A percentile compares a stretch with the other conserved stretches of the same genome.
phyloP scores from a whole-genome alignment of 2,329 filamentous ascomycete genomes.

The Alternaria alternata region DNA sequence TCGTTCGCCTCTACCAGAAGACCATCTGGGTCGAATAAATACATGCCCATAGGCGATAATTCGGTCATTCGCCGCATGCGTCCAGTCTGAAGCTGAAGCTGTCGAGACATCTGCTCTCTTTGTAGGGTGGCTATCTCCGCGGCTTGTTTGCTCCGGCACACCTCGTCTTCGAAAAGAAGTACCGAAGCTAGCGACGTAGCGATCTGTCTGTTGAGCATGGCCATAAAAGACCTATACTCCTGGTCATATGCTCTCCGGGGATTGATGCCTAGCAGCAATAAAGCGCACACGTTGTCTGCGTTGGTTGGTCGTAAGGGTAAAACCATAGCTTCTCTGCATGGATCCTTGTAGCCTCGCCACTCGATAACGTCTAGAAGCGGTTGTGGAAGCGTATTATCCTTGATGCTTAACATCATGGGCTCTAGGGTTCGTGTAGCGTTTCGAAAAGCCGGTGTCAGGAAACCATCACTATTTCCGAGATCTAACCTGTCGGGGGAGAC shows the following conservation, averaged over 20 bases:
- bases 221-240: slow-evolving; percentile 41
- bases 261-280: slow-evolving; percentile 44
- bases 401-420: slow-evolving; percentile 35
- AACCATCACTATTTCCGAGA: slow-evolving; percentile 39
- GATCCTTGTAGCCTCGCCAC: slow-evolving; percentile 46
- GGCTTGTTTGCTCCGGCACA: slow-evolving; percentile 35
- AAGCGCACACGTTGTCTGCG: slow-evolving; percentile 42
- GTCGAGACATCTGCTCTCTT: slow-evolving; percentile 37
- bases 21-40: slow-evolving; percentile 50
- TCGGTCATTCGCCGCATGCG: slow-evolving; percentile 48
- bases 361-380: slow-evolving; percentile 37
- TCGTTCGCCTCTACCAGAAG: slow-evolving; percentile 56
- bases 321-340: slow-evolving; percentile 44
- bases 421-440: slow-evolving; percentile 46
- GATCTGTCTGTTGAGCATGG: slow-evolving; percentile 44
- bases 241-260: slow-evolving; percentile 46
- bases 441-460: slow-evolving; percentile 44
- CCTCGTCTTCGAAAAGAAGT: slow-evolving; percentile 45
- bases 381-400: slow-evolving; percentile 39
- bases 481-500: slow-evolving; percentile 39
- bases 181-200: slow-evolving; percentile 47
- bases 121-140: slow-evolving; percentile 40
- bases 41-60: slow-evolving; percentile 45
- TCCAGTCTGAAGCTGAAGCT: slow-evolving; percentile 42
- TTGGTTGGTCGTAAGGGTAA: slow-evolving; percentile 44